These are phyloP conservation scores for Tinospora cordifolia DNA, from an alignment of 164 flowering plant species.

Conservation along the genomic window DNA sequence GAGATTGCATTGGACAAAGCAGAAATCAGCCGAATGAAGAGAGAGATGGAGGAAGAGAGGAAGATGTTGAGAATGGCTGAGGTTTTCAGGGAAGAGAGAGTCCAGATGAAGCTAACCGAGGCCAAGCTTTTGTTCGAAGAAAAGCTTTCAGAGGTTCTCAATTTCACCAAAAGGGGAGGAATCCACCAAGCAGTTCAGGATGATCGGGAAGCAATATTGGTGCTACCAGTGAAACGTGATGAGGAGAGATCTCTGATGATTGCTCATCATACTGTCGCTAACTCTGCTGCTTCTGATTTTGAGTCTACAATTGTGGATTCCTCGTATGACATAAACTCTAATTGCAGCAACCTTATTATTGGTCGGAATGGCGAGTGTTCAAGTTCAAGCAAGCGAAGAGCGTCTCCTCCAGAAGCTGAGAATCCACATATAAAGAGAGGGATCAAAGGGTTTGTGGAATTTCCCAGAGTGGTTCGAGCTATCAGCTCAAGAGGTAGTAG, in stretches of 20 bases:
- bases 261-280: background rate
- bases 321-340: constrained; percentile 9
- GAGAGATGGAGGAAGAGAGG: constrained; percentile 55
- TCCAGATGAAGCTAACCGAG: constrained; percentile 68
- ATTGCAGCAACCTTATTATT: constrained; percentile 10
- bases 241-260: background rate
- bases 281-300: constrained; percentile 3
- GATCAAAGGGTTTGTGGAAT: constrained; percentile 80
- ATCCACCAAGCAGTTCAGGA: background rate
- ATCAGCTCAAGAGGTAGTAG: constrained; percentile 46
- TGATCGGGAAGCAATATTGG: background rate
- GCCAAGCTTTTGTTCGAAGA: constrained; percentile 52
- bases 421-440: constrained; percentile 76
- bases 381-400: constrained; percentile 18
- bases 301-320: constrained; percentile 9
- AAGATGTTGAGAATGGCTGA: constrained; percentile 64
- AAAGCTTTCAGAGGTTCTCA: constrained; percentile 32
- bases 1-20: constrained; percentile 31
- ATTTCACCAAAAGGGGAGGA: constrained; percentile 15
- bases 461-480: constrained; percentile 57
- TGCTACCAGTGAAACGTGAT: background rate
- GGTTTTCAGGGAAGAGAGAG: constrained; percentile 62
- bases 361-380: constrained; percentile 9
- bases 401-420: constrained; percentile 37
- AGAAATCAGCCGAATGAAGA: constrained; percentile 32